phyloP scores from a whole-genome alignment of 495 filamentous ascomycete species.

The Penicillium roqueforti region DNA sequence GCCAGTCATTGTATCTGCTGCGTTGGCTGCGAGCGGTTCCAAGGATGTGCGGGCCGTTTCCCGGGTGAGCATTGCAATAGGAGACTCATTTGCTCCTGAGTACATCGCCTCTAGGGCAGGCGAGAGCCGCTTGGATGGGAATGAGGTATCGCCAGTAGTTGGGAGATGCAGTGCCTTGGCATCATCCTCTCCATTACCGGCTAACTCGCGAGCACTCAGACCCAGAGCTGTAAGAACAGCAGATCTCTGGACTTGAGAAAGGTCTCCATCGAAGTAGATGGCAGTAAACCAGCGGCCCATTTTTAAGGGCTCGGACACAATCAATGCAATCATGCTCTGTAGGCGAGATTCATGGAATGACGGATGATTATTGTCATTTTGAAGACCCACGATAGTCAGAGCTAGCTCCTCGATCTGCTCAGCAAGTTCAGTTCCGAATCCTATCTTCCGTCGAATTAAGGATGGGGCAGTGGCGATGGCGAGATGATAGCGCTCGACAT shows the following conservation, averaged over 20 bases:
- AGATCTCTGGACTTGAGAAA: conserved; percentile 77
- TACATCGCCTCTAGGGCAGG: conserved; percentile 51
- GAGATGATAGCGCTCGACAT: conserved; percentile 77
- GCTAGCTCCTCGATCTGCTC: conserved; percentile 82
- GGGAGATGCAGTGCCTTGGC: conserved; percentile 38
- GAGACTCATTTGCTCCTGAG: conserved; percentile 38
- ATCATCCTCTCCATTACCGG: conserved; percentile 69
- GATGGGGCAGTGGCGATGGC: conserved; percentile 70
- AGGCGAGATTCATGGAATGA: conserved; percentile 70
- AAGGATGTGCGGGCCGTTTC: conserved; percentile 66
- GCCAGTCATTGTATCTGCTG: conserved; percentile 64
- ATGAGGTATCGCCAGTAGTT: conserved; percentile 43
- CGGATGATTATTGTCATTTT: conserved; percentile 60
- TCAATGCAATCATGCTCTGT: conserved; percentile 78
- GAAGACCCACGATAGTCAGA: conserved; percentile 66
- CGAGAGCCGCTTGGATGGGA: conserved; percentile 72
- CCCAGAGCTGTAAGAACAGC: conserved; percentile 78
- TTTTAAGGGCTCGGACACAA: conserved; percentile 67
- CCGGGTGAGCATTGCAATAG: conserved; percentile 56
- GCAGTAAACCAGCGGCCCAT: conserved; percentile 82
- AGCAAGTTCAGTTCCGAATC: conserved; percentile 80
- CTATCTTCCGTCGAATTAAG: conserved; percentile 82
- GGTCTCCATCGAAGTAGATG: conserved; percentile 87
- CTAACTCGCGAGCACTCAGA: conserved; percentile 80
- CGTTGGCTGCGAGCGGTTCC: conserved; percentile 67